Percentiles rank a stretch among this genome's conserved stretches.
These are phyloP conservation scores for Trichoderma reesei DNA, from an alignment of 495 filamentous ascomycete genomes.

Conservation along the genomic window DNA sequence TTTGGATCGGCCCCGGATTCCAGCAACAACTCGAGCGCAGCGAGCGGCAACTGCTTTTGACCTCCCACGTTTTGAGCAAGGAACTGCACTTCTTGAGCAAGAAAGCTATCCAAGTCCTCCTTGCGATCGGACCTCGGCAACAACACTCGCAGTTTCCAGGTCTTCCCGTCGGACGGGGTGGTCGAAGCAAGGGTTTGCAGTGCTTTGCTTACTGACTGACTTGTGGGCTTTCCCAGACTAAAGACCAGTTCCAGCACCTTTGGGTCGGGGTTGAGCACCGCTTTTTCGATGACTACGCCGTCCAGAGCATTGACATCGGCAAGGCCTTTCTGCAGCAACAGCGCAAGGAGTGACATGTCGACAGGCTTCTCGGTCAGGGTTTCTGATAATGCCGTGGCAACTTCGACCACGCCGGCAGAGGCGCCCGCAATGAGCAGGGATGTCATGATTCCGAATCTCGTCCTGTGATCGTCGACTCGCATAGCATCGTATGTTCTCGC, in stretches of 20 bases:
- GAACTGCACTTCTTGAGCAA: slow-evolving; percentile 32
- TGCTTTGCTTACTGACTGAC: slow-evolving; percentile 23
- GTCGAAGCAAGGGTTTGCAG: slow-evolving; percentile 24
- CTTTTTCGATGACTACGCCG: slow-evolving; percentile 18
- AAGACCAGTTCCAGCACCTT: slow-evolving; percentile 33
- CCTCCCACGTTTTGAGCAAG: slow-evolving; percentile 20
- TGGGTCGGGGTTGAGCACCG: slow-evolving; percentile 25
- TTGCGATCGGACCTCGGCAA: slow-evolving; percentile 27
- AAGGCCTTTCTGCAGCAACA: slow-evolving; percentile 31
- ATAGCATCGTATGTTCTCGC: slow-evolving; percentile 30
- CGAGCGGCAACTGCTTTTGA: slow-evolving; percentile 20
- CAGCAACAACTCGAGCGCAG: slow-evolving; percentile 27
- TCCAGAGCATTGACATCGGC: slow-evolving; percentile 35
- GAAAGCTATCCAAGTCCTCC: slow-evolving; percentile 23
- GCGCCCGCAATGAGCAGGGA: slow-evolving; percentile 31
- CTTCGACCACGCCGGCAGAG: slow-evolving; percentile 22
- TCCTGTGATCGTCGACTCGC: slow-evolving; percentile 20
- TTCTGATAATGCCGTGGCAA: slow-evolving; percentile 27
- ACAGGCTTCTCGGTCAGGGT: slow-evolving; percentile 23
- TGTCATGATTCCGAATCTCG: slow-evolving; percentile 29
- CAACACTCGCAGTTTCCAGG: slow-evolving; percentile 26
- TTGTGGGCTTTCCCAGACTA: slow-evolving; percentile 26
- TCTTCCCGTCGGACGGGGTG: slow-evolving; percentile 26
- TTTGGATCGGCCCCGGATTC: slow-evolving; percentile 35
- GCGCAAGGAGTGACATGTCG: slow-evolving; percentile 27